Evolutionary conservation across 768 basidiomycete genomes (phyloP).

Genomic region (Cystobasidium tubakii): DNA sequence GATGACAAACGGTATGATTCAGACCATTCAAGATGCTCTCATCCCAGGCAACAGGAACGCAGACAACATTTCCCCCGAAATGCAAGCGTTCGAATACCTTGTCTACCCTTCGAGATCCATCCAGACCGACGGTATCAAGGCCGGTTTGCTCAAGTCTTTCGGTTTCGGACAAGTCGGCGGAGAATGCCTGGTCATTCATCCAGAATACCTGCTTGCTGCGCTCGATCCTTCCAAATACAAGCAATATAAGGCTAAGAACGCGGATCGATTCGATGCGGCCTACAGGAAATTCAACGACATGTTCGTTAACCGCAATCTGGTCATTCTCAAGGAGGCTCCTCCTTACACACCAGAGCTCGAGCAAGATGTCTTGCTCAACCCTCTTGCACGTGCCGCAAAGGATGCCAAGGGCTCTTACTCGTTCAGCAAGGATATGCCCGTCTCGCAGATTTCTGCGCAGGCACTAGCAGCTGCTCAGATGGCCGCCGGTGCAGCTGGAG

Average conservation of each 20-base stretch:
- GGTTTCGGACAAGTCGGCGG: slow-evolving; percentile 95
- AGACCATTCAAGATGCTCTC: slow-evolving; percentile 74
- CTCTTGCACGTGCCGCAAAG: slow-evolving; percentile 74
- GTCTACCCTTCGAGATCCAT: slow-evolving; percentile 98
- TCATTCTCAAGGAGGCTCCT: slow-evolving; percentile 27
- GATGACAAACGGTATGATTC: slow-evolving; percentile 75
- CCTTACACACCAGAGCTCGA: slow-evolving; percentile 75
- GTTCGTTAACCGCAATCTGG: slow-evolving; percentile 32
- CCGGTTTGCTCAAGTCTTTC: slow-evolving; percentile 67
- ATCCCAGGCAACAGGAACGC: slow-evolving; percentile 78
- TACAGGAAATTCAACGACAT: slow-evolving; percentile 47
- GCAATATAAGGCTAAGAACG: slow-evolving; percentile 67
- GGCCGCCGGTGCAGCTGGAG: slow-evolving; percentile 36
- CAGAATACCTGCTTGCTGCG: slow-evolving; percentile 80
- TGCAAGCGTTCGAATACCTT: slow-evolving; percentile 79
- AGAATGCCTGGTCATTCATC: slow-evolving; percentile 77
- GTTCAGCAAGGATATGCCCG: slow-evolving; percentile 58
- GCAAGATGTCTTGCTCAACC: slow-evolving; percentile 78
- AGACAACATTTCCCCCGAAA: slow-evolving; percentile 65
- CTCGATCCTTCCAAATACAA: slow-evolving; percentile 72
- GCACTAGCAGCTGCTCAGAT: slow-evolving; percentile 27
- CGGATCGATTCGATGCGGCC: slow-evolving; percentile 64
- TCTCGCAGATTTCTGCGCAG: slow-evolving; percentile 27
- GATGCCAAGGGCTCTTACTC: slow-evolving; percentile 80
- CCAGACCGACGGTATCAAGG: slow-evolving; percentile 63